These are phyloP conservation scores for Conticribra weissflogii DNA, from an alignment of 108 stramenopile genomes.

Conservation along the genomic window DNA sequence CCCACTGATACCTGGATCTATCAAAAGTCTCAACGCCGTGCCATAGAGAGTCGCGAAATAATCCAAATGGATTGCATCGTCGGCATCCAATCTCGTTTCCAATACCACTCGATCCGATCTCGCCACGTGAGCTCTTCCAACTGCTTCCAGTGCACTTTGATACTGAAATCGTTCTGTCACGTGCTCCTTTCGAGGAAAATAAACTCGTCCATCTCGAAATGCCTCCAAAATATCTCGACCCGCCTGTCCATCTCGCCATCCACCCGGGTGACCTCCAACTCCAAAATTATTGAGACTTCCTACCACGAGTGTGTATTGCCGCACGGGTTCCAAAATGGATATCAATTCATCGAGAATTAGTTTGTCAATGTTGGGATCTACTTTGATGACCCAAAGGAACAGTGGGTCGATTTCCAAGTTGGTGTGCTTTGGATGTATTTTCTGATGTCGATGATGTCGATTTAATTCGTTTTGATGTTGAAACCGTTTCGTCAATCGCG, in stretches of 20 bases:
- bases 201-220: constrained; percentile 21
- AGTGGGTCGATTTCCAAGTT: constrained; percentile 35
- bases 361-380: constrained; percentile 68
- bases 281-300: constrained; percentile 68
- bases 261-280: constrained; percentile 49
- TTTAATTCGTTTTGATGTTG: background rate
- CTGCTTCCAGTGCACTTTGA: constrained; percentile 8
- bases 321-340: constrained; percentile 43
- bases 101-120: constrained; percentile 56
- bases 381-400: constrained; percentile 86
- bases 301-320: constrained; percentile 56
- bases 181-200: constrained; percentile 21
- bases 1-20: constrained; percentile 15
- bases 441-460: too few species aligned
- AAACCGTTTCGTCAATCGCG: background rate
- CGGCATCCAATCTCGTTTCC: constrained; percentile 85
- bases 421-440: too few species aligned
- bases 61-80: constrained; percentile 75
- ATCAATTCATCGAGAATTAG: constrained; percentile 47
- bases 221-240: constrained; percentile 52
- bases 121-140: constrained; percentile 56
- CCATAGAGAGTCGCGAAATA: constrained; percentile 64
- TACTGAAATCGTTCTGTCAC: too few species aligned
- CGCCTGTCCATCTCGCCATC: constrained; percentile 68
- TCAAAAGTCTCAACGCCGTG: constrained; percentile 55